phyloP scores from a whole-genome alignment of 202 grass and related monocot species.

The Cymbopogon flexuosus region DNA sequence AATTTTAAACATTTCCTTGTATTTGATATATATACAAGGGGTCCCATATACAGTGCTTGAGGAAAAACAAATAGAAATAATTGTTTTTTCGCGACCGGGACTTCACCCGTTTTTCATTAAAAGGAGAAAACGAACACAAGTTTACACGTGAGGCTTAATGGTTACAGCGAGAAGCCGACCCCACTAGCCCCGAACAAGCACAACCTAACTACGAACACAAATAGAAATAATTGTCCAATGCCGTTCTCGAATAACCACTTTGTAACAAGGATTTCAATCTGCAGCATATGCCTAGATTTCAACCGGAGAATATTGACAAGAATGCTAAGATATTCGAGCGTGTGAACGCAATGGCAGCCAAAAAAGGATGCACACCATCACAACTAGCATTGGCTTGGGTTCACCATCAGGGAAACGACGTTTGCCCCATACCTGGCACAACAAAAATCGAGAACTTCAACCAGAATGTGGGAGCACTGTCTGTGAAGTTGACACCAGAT shows the following conservation, averaged over 20 bases:
- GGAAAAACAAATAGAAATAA: not conserved
- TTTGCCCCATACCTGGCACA: slow-evolving; percentile 71
- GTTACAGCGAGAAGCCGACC: too few relatives aligned
- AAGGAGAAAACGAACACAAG: too few relatives aligned
- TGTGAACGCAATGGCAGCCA: slow-evolving; percentile 46
- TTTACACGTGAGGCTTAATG: too few relatives aligned
- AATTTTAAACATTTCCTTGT: not conserved
- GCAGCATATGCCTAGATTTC: slow-evolving; percentile 54
- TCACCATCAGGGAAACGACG: slow-evolving; percentile 58
- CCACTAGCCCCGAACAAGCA: too few relatives aligned
- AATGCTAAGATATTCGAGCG: slow-evolving; percentile 55
- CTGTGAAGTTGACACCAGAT: slow-evolving; percentile 39
- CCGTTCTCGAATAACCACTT: not conserved
- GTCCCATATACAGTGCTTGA: too few relatives aligned
- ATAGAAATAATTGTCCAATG: not conserved
- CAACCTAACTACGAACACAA: too few relatives aligned
- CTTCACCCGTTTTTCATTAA: too few relatives aligned
- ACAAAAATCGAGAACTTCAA: slow-evolving; percentile 79
- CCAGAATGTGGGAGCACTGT: slow-evolving; percentile 57
- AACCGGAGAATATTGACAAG: slow-evolving; percentile 49
- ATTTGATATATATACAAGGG: not conserved
- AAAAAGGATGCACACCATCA: slow-evolving; percentile 68
- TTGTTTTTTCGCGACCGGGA: too few relatives aligned
- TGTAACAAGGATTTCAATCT: slow-evolving; percentile 8
- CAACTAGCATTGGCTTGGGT: slow-evolving; percentile 65